Conservation (phyloP, 345 rosid genomes). For the Aquilaria yunnanensis region DNA sequence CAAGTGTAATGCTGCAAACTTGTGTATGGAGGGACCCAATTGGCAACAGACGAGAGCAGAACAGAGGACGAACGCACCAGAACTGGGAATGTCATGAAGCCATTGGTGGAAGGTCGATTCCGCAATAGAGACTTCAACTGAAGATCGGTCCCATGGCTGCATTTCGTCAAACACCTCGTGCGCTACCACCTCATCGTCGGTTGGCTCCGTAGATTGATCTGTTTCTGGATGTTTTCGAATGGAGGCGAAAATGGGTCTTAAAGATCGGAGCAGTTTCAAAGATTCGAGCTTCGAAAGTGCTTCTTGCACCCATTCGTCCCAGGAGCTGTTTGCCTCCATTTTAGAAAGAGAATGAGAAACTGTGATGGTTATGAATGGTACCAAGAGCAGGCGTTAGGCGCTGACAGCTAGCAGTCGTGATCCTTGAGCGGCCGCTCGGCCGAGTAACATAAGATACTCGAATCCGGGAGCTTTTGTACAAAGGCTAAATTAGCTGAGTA, state of each 20-base stretch:
- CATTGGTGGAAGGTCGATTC: conserved; percentile 58
- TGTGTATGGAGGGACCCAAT: not conserved
- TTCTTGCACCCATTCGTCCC: conserved; percentile 71
- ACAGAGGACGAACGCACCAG: conserved; percentile 31
- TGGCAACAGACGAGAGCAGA: not conserved
- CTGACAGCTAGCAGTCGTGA: no score
- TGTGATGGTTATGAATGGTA: no score
- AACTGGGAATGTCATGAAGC: conserved; percentile 79
- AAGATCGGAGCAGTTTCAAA: conserved; percentile 60
- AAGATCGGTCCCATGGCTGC: conserved; percentile 73
- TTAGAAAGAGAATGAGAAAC: not conserved
- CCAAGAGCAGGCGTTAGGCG: no score
- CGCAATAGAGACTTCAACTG: conserved; percentile 63
- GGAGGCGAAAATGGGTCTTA: conserved; percentile 64
- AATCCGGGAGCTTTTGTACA: no score
- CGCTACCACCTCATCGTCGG: conserved; percentile 17
- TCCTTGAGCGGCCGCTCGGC: no score
- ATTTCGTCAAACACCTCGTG: conserved; percentile 66
- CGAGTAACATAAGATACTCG: no score
- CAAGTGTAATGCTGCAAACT: no score
- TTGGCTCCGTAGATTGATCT: not conserved
- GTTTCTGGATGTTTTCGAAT: conserved; percentile 7
- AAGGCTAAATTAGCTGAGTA: no score
- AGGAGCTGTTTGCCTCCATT: conserved; percentile 32
- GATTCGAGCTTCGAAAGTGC: conserved; percentile 67